phyloP scores from a whole-genome alignment of 176 grass and related monocot species.

The Panicum miliaceum region DNA sequence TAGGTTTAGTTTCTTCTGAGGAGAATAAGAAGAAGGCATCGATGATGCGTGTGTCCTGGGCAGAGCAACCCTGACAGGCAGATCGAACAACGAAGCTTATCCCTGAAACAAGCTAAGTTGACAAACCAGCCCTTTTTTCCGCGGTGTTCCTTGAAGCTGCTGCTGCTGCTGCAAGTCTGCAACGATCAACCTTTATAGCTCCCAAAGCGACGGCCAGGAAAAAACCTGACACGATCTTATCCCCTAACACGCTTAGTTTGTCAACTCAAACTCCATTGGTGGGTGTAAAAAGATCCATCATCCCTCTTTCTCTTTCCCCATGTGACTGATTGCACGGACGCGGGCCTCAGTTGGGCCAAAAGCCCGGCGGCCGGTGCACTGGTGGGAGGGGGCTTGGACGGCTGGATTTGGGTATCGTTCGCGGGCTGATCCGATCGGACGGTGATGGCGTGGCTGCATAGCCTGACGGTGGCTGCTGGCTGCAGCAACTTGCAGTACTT shows the following conservation, averaged over 20 bases:
- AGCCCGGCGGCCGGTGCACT: too few relatives aligned
- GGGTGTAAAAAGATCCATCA: neutral
- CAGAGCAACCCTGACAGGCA: neutral
- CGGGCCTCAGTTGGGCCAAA: neutral
- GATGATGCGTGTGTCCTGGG: neutral
- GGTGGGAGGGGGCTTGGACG: too few relatives aligned
- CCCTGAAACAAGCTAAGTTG: constrained; percentile 11
- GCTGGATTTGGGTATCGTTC: too few relatives aligned
- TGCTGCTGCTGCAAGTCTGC: neutral
- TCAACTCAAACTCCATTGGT: neutral
- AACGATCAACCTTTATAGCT: neutral
- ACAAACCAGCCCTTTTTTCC: neutral
- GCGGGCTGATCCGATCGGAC: too few relatives aligned
- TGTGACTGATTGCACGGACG: neutral
- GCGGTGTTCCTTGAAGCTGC: neutral
- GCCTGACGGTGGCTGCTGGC: too few relatives aligned
- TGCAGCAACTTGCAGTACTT: neutral
- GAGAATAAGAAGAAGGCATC: neutral
- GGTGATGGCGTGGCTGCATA: too few relatives aligned
- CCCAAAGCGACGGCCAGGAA: neutral
- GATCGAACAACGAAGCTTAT: neutral
- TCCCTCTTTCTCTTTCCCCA: neutral
- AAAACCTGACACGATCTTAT: constrained; percentile 24
- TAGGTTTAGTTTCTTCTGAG: neutral
- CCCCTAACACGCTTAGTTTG: neutral